Conservation (phyloP, 306 rosid species). For the Geum urbanum region DNA sequence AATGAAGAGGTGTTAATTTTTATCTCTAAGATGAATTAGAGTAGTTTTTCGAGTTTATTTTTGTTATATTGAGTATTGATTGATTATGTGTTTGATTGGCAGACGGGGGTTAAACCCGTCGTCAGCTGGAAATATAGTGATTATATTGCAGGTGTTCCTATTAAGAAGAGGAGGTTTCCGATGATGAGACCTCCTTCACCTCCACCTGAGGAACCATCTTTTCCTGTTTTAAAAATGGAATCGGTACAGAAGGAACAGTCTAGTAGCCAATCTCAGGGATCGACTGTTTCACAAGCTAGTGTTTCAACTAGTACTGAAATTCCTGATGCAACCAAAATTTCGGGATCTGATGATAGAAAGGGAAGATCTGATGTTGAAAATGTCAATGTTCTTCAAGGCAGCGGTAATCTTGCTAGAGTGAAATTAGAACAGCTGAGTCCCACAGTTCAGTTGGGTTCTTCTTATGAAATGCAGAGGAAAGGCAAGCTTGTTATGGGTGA, state of each 20-base stretch:
- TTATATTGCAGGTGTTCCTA: conserved; percentile 86
- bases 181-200: conserved; percentile 53
- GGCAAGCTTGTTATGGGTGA: conserved; percentile 32
- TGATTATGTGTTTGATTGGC: conserved; percentile 67
- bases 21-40: conserved; percentile 53
- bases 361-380: conserved; percentile 33
- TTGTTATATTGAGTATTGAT: conserved; percentile 49
- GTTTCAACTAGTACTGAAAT: conserved; percentile 41
- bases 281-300: conserved; percentile 44
- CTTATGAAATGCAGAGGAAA: conserved; percentile 34
- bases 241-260: conserved; percentile 37
- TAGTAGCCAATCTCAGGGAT: conserved; percentile 44
- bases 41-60: conserved; percentile 32
- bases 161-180: conserved; percentile 88
- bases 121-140: conserved; percentile 55
- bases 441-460: conserved; percentile 24
- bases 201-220: conserved; percentile 46
- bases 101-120: conserved; percentile 71
- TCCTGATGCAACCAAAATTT: conserved; percentile 36
- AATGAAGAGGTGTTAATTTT: conserved; percentile 83
- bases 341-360: conserved; percentile 40
- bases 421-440: conserved; percentile 43
- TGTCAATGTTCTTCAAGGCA: conserved; percentile 31
- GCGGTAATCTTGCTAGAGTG: conserved; percentile 24
- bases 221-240: conserved; percentile 35